Evolutionary conservation across 2,329 filamentous ascomycete species (phyloP).

Genomic region (Botrytis porri): DNA sequence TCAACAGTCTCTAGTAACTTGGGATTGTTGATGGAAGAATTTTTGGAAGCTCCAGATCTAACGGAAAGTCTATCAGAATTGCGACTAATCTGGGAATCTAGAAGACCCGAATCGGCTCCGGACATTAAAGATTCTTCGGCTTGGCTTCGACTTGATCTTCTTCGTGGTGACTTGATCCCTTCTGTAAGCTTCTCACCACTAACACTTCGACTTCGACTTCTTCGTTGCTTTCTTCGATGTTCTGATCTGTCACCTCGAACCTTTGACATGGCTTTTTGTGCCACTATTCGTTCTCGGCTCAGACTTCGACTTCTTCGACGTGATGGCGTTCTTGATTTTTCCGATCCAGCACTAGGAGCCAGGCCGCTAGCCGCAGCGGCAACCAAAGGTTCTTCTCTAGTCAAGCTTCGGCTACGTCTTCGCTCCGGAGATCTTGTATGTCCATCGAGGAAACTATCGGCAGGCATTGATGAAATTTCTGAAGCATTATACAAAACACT

Average conservation of each 20-base stretch:
- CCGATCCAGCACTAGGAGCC: constrained; percentile 38
- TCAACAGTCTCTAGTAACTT: constrained; percentile 70
- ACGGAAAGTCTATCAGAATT: constrained; percentile 58
- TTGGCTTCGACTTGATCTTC: constrained; percentile 48
- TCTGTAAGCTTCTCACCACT: constrained; percentile 46
- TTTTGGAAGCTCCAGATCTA: constrained; percentile 49
- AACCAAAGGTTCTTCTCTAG: constrained; percentile 32
- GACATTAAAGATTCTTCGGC: constrained; percentile 47
- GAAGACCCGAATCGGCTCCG: constrained; percentile 54
- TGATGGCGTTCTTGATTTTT: constrained; percentile 57
- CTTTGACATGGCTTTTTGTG: constrained; percentile 67
- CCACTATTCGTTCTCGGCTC: constrained; percentile 61
- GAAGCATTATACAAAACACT: constrained; percentile 69
- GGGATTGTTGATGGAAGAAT: constrained; percentile 69
- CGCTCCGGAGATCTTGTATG: constrained; percentile 35
- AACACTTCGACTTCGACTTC: constrained; percentile 46
- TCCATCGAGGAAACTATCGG: constrained; percentile 67
- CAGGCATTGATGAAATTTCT: constrained; percentile 80
- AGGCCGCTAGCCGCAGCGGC: constrained; percentile 43
- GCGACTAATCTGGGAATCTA: constrained; percentile 52
- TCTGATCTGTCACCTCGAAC: constrained; percentile 51
- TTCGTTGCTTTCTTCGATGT: constrained; percentile 42
- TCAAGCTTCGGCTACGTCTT: constrained; percentile 36
- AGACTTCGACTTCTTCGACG: constrained; percentile 59
- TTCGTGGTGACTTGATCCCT: constrained; percentile 45